Evolutionary conservation across 2,329 filamentous ascomycete genomes (phyloP), one percentile per base, ranked within the genome.

Genomic region (Plenodomus lindquistii): DNA sequence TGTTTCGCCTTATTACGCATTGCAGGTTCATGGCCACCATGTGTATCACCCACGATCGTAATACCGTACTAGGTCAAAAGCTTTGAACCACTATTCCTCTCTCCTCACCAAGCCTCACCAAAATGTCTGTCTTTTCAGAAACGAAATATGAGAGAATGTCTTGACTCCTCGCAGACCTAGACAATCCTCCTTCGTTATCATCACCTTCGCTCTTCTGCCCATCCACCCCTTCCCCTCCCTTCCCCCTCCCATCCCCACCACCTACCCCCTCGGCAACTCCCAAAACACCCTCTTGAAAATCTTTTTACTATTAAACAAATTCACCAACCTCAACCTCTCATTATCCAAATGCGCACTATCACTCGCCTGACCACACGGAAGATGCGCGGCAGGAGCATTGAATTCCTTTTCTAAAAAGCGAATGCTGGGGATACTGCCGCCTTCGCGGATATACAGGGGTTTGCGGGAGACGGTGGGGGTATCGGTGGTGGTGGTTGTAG

Each of bases 401-500:
- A 97, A 97, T 63, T 96, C 91, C 75, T 96, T 96, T 71, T 97
- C 93, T 31, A 97, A 70, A 67, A 97, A 97, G 5, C 94, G 80
- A 47, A 97, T 97, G 0, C 90, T 90, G 0, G 94, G 94, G 59
- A 99, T 99, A 0, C 89, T 95, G 4, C 94, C 94, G 11, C 94
- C 94, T 73, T 99, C 94, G 9, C 94, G 84, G 59, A 99, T 99
- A 69, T 96, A 97, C 3, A 99, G 79, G 0, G 92, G 93, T 61
- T 86, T 88, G 7, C 77, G 42, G 6, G 55, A 37, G 1, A 50
- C 13, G 17, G 17, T 7, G 2, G 21, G 16, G 24, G 17, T 29
- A 13, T 44, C 37, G 8, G 39, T 27, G 18, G 19, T n/a, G 9
- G 34, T 37, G 15, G 11, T 44, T 21, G 4, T 2, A 15, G 22